Evolutionary conservation across 768 basidiomycete species (phyloP).

Genomic region (Austroboletus eburneus): DNA sequence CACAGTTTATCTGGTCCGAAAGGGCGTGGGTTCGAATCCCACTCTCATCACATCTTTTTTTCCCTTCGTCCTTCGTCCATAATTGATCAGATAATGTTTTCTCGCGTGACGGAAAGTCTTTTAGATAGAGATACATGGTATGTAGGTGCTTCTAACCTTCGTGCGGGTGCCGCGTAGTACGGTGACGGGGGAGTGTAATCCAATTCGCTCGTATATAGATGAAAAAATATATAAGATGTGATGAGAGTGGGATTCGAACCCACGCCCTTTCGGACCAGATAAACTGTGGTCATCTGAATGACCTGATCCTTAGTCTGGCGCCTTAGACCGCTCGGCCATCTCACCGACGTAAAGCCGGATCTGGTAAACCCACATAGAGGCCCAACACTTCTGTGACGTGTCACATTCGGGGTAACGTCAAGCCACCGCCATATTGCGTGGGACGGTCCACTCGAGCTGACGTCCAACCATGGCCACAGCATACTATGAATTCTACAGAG

Average conservation of each 20-base stretch:
- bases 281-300: conserved; percentile 24
- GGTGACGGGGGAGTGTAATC: too few species aligned
- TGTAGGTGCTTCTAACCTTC: too few species aligned
- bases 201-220: too few species aligned
- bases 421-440: conserved; percentile 15
- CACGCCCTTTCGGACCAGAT: conserved; percentile 40
- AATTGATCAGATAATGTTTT: too few species aligned
- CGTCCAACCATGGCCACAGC: conserved; percentile 60
- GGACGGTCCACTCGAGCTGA: conserved; percentile 7
- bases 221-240: conserved; percentile 6
- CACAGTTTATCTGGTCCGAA: conserved; percentile 33
- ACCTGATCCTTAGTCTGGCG: conserved; percentile 53
- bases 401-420: conserved; percentile 1
- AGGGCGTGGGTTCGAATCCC: conserved; percentile 42
- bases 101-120: too few species aligned
- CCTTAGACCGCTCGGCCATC: conserved; percentile 63
- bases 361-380: neutral
- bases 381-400: conserved; percentile 8
- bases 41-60: conserved; percentile 29
- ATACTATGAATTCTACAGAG: conserved; percentile 91
- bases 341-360: conserved; percentile 13
- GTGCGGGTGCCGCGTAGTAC: too few species aligned
- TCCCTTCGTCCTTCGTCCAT: neutral
- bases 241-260: conserved; percentile 41
- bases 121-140: too few species aligned